phyloP scores from a whole-genome alignment of 495 filamentous ascomycete genomes.

The Glonium stellatum region DNA sequence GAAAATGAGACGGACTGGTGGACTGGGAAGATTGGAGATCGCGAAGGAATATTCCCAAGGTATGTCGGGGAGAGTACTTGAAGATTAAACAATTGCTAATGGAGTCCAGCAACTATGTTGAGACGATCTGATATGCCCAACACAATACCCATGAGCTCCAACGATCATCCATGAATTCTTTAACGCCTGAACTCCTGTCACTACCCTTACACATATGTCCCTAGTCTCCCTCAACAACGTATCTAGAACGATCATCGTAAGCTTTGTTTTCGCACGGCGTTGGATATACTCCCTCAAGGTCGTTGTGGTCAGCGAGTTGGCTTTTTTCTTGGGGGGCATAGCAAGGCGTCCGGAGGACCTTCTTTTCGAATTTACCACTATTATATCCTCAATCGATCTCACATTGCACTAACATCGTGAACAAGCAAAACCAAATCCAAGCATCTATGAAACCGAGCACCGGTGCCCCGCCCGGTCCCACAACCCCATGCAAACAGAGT shows the following conservation, averaged over 20 bases:
- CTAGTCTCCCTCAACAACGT: not conserved
- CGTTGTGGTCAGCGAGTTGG: not conserved
- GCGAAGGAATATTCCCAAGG: constrained; percentile 58
- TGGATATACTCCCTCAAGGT: not conserved
- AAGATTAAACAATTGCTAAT: not conserved
- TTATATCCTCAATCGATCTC: not conserved
- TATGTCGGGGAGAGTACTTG: constrained; percentile 4
- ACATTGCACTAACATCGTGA: too few relatives aligned
- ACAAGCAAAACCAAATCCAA: too few relatives aligned
- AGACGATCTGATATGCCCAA: constrained; percentile 11
- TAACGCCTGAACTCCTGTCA: not conserved
- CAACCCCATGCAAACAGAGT: too few relatives aligned
- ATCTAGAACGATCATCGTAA: not conserved
- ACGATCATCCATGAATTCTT: not conserved
- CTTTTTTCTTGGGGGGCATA: not conserved
- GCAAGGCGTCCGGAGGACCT: not conserved
- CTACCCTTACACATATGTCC: not conserved
- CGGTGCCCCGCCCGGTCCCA: too few relatives aligned
- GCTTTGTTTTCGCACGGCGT: not conserved
- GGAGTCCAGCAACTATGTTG: constrained; percentile 17
- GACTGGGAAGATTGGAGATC: constrained; percentile 61
- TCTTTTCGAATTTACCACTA: not conserved
- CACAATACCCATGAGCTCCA: too few relatives aligned
- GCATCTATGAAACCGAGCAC: too few relatives aligned
- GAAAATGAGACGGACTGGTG: constrained; percentile 87